phyloP scores from a whole-genome alignment of 225 moss, liverwort and hornwort genomes.

The Thuidium tamariscinum region DNA sequence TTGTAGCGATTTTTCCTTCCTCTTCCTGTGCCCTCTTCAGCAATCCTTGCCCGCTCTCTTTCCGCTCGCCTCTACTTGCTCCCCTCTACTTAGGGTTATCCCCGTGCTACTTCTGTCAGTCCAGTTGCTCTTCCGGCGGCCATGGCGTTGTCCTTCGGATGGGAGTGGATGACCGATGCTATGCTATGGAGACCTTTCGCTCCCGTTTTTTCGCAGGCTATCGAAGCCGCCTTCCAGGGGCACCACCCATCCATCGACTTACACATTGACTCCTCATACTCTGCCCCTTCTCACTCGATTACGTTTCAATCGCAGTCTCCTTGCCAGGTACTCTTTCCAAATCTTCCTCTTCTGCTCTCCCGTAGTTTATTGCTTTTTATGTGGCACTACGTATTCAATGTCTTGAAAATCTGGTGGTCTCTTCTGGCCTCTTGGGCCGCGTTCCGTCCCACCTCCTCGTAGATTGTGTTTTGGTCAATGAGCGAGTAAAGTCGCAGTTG shows the following conservation, averaged over 20 bases:
- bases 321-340: constrained; percentile 17
- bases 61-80: neutral
- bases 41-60: no score
- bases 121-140: neutral
- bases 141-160: constrained; percentile 6
- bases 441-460: neutral
- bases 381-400: neutral
- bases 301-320: constrained; percentile 14
- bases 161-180: constrained; percentile 54
- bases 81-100: neutral
- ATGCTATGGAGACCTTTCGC: constrained; percentile 24
- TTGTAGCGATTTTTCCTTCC: no score
- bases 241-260: constrained; percentile 9
- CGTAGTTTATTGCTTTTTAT: neutral
- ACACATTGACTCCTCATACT: neutral
- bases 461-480: neutral
- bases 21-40: no score
- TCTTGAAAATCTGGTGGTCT: neutral
- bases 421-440: no score
- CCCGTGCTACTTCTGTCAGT: neutral
- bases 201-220: constrained; percentile 5
- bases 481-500: neutral
- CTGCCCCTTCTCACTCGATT: constrained; percentile 26
- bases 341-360: no score
- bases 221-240: constrained; percentile 32